A percentile compares a stretch with the other conserved stretches of the same genome.
These are phyloP conservation scores for Pneumocystis canis DNA, from an alignment of 1,139 yeast species.

Conservation along the genomic window DNA sequence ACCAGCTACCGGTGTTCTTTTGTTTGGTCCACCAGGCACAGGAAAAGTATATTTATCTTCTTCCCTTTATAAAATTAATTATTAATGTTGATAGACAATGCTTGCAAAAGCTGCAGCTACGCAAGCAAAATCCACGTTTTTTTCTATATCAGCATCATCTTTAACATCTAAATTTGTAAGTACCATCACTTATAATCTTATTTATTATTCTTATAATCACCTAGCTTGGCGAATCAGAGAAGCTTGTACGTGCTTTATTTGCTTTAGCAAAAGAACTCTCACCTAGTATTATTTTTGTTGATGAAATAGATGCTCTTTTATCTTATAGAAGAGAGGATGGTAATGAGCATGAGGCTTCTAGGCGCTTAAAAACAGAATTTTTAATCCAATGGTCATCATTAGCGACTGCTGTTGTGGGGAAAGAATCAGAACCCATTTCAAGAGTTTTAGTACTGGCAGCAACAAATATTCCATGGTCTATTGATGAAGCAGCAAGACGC, in stretches of 20 bases:
- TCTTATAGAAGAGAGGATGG: constrained; percentile 70
- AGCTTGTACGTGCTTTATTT: constrained; percentile 78
- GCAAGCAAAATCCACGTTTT: constrained; percentile 86
- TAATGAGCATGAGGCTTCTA: constrained; percentile 69
- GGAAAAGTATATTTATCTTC: constrained; percentile 39
- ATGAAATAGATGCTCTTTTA: constrained; percentile 84
- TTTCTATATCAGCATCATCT: constrained; percentile 82
- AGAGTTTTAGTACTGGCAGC: constrained; percentile 89
- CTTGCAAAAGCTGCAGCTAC: constrained; percentile 95
- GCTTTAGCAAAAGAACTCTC: constrained; percentile 72
- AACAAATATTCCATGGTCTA: constrained; percentile 93
- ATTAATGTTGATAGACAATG: constrained; percentile 41
- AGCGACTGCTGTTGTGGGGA: constrained; percentile 84
- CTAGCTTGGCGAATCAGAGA: constrained; percentile 79
- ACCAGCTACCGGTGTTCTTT: constrained; percentile 89
- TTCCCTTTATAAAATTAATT: constrained; percentile 2
- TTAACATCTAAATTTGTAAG: constrained; percentile 61
- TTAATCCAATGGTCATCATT: constrained; percentile 91
- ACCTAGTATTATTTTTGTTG: constrained; percentile 89
- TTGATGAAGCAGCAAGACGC: constrained; percentile 95
- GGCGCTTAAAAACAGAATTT: constrained; percentile 88
- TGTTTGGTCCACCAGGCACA: constrained; percentile 97
- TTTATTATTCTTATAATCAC: not conserved
- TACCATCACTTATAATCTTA: not conserved
- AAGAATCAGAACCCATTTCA: constrained; percentile 42